These are phyloP conservation scores for Ophiostoma ips DNA, from an alignment of 2,329 filamentous ascomycete species.

Conservation along the genomic window DNA sequence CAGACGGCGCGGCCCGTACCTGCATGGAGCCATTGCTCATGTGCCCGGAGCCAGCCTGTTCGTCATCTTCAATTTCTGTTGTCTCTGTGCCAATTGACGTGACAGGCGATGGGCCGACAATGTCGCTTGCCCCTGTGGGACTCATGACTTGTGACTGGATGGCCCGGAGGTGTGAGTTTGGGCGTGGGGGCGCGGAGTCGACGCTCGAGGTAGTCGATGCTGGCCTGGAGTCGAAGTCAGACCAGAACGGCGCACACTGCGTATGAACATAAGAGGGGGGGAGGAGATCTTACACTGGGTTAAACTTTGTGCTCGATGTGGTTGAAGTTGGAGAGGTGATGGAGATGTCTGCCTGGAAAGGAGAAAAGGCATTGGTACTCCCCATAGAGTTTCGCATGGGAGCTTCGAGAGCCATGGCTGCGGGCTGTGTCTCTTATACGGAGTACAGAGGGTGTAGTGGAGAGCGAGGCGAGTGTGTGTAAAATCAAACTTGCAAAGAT, in stretches of 20 bases:
- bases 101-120: slow-evolving; percentile 69
- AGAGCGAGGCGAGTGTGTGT: background rate
- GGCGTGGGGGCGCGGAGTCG: slow-evolving; percentile 37
- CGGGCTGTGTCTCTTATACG: background rate
- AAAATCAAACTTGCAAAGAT: background rate
- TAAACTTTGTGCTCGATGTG: slow-evolving; percentile 32
- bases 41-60: background rate
- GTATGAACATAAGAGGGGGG: slow-evolving; percentile 14
- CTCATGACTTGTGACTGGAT: slow-evolving; percentile 42
- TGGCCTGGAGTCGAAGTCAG: slow-evolving; percentile 20
- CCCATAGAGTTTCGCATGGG: slow-evolving; percentile 49
- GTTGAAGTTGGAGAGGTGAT: slow-evolving; percentile 39
- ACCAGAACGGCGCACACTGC: no score
- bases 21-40: slow-evolving; percentile 16
- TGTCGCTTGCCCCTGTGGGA: slow-evolving; percentile 52
- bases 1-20: slow-evolving; percentile 15
- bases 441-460: background rate
- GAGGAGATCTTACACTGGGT: slow-evolving; percentile 38
- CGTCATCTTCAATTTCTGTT: slow-evolving; percentile 74
- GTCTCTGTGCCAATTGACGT: slow-evolving; percentile 73
- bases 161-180: slow-evolving; percentile 33
- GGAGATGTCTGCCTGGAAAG: slow-evolving; percentile 41
- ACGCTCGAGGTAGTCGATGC: slow-evolving; percentile 23
- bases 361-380: slow-evolving; percentile 38
- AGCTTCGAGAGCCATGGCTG: slow-evolving; percentile 44